A percentile compares a stretch with the other conserved stretches of the same genome.
Evolutionary conservation across 2,329 filamentous ascomycete genomes (phyloP).

Genomic region (Scedosporium minutisporum): DNA sequence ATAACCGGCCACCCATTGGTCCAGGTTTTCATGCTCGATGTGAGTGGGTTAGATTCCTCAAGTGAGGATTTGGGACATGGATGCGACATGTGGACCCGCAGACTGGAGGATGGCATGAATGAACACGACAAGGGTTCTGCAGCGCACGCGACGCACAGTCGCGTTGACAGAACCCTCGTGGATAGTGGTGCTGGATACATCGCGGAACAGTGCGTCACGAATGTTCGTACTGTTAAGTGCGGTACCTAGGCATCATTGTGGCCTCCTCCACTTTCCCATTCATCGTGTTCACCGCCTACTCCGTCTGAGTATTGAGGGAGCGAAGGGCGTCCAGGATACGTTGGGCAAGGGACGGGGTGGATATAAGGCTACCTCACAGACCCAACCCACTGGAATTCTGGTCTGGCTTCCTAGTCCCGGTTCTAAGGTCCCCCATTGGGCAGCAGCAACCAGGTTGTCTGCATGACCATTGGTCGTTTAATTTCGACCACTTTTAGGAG

Average conservation of each 20-base stretch:
- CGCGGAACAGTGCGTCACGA: background rate
- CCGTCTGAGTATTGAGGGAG: background rate
- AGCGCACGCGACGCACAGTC: background rate
- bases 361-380: constrained; percentile 1
- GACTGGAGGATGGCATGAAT: background rate
- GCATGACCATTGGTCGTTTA: constrained; percentile 40
- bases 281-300: background rate
- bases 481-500: constrained; percentile 28
- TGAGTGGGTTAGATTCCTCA: background rate
- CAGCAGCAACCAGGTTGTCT: constrained; percentile 33
- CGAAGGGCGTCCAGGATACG: background rate
- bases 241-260: background rate
- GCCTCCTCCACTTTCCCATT: background rate
- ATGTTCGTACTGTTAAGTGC: background rate
- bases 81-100: background rate
- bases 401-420: constrained; percentile 36
- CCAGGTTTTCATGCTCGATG: background rate
- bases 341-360: background rate
- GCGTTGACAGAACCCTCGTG: background rate
- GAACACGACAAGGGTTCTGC: background rate
- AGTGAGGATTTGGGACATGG: background rate
- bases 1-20: background rate
- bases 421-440: constrained; percentile 39
- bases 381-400: constrained; percentile 25
- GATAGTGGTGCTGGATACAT: background rate